These are phyloP conservation scores for Fragosphaeria purpurea DNA, from an alignment of 2,329 filamentous ascomycete species.

Conservation along the genomic window DNA sequence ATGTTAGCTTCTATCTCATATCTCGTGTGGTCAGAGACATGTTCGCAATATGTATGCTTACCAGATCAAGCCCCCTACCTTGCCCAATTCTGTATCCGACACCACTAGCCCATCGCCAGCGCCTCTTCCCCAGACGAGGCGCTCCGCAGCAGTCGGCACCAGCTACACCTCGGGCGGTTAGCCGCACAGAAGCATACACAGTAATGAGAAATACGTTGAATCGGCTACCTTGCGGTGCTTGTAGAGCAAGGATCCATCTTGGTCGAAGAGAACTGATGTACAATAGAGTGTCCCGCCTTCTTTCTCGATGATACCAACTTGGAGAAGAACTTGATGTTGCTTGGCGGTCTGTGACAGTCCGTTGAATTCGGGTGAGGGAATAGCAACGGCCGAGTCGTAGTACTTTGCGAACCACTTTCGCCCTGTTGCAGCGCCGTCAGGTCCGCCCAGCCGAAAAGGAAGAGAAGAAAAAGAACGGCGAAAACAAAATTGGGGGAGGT, in stretches of 20 bases:
- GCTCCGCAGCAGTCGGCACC: slow-evolving; percentile 30
- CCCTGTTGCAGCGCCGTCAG: slow-evolving; percentile 15
- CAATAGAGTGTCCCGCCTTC: slow-evolving; percentile 31
- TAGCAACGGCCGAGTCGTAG: slow-evolving; percentile 26
- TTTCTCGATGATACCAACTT: slow-evolving; percentile 31
- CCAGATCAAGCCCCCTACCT: slow-evolving; percentile 31
- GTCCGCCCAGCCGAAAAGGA: neutral
- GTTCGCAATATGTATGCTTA: slow-evolving; percentile 12
- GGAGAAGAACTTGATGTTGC: slow-evolving; percentile 24
- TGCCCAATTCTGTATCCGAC: slow-evolving; percentile 29
- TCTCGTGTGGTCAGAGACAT: too few species aligned
- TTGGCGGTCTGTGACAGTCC: slow-evolving; percentile 23
- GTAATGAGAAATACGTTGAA: too few species aligned
- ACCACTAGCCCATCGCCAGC: slow-evolving; percentile 29
- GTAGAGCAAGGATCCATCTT: slow-evolving; percentile 25
- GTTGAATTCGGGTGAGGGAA: slow-evolving; percentile 27
- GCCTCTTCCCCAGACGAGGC: slow-evolving; percentile 35
- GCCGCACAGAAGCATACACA: neutral
- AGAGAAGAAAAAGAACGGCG: neutral
- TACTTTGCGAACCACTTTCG: slow-evolving; percentile 31
- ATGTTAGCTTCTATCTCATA: slow-evolving; percentile 10
- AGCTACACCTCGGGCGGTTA: slow-evolving; percentile 17
- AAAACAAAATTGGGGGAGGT: neutral
- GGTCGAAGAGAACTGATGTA: slow-evolving; percentile 26
- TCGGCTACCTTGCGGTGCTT: slow-evolving; percentile 27